Conservation (phyloP, 305 asterid species). For the Vinca major region DNA sequence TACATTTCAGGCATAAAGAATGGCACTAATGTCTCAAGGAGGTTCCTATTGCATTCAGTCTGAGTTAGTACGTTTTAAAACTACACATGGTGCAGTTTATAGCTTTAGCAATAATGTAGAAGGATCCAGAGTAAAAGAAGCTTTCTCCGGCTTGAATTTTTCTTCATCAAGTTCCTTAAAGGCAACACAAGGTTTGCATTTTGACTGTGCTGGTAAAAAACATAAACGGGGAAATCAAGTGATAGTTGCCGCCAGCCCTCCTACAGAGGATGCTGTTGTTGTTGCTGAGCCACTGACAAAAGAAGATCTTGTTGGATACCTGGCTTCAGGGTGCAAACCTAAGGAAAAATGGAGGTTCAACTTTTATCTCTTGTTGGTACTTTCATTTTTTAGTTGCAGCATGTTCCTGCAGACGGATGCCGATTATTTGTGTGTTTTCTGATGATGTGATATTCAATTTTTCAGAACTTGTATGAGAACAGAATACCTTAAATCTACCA, state of each 20-base stretch:
- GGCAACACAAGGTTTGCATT: constrained; percentile 24
- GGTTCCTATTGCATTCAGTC: constrained; percentile 44
- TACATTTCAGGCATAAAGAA: constrained; percentile 37
- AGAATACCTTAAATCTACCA: neutral
- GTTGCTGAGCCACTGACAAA: constrained; percentile 76
- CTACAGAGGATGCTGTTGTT: constrained; percentile 75
- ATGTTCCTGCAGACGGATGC: neutral
- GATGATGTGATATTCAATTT: neutral
- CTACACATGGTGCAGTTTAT: constrained; percentile 24
- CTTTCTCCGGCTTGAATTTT: constrained; percentile 22
- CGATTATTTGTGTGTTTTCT: neutral
- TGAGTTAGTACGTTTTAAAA: constrained; percentile 32
- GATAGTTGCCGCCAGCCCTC: constrained; percentile 89
- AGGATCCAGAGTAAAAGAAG: constrained; percentile 37
- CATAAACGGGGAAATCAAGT: constrained; percentile 29
- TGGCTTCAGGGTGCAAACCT: constrained; percentile 90
- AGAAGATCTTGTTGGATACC: constrained; percentile 64
- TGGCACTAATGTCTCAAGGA: constrained; percentile 61
- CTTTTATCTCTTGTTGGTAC: constrained; percentile 40
- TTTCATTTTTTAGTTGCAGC: constrained; percentile 17
- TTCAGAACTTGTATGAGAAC: neutral
- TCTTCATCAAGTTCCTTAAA: constrained; percentile 34
- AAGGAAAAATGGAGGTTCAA: constrained; percentile 88
- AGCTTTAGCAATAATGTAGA: constrained; percentile 21
- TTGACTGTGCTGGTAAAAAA: constrained; percentile 27